Conservation (phyloP, 192 early-diverging fungal genomes). For the Rhizoclosmatium sp. region DNA sequence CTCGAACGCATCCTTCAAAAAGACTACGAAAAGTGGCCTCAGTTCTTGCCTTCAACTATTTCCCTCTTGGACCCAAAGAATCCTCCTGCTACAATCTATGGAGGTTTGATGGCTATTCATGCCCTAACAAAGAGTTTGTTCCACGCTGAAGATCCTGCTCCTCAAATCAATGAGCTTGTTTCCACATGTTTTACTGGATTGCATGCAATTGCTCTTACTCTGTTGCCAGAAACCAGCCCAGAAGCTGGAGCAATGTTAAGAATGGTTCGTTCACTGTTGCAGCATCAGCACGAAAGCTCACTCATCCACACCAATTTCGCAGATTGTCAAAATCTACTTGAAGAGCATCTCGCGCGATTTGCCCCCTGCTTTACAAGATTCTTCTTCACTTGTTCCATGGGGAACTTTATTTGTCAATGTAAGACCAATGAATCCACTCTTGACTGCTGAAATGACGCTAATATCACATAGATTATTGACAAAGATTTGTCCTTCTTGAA, state of each 20-base stretch:
- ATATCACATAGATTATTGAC: slow-evolving; percentile 27
- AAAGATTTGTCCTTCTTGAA: slow-evolving; percentile 38
- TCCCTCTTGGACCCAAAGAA: slow-evolving; percentile 71
- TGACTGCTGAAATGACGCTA: not conserved
- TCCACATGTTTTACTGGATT: slow-evolving; percentile 78
- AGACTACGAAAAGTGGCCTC: slow-evolving; percentile 83
- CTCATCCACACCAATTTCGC: not conserved
- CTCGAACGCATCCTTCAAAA: slow-evolving; percentile 76
- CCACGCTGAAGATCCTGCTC: slow-evolving; percentile 52
- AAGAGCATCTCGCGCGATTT: slow-evolving; percentile 62
- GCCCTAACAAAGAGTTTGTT: slow-evolving; percentile 83
- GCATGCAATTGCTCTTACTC: slow-evolving; percentile 75
- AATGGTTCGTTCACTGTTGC: slow-evolving; percentile 9
- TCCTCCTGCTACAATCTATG: slow-evolving; percentile 65
- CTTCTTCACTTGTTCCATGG: slow-evolving; percentile 83
- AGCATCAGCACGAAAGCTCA: not conserved
- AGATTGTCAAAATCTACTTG: slow-evolving; percentile 84
- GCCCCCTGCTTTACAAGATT: slow-evolving; percentile 64
- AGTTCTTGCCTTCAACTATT: slow-evolving; percentile 73
- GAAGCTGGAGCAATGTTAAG: slow-evolving; percentile 70
- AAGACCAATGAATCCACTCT: not conserved
- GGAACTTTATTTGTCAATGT: slow-evolving; percentile 85
- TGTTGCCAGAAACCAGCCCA: slow-evolving; percentile 65
- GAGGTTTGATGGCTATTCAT: slow-evolving; percentile 80
- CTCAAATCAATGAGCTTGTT: slow-evolving; percentile 65